A percentile compares a stretch with the other conserved stretches of the same genome.
phyloP scores from a whole-genome alignment of 2,329 filamentous ascomycete species.

The Gnomoniopsis sp. region DNA sequence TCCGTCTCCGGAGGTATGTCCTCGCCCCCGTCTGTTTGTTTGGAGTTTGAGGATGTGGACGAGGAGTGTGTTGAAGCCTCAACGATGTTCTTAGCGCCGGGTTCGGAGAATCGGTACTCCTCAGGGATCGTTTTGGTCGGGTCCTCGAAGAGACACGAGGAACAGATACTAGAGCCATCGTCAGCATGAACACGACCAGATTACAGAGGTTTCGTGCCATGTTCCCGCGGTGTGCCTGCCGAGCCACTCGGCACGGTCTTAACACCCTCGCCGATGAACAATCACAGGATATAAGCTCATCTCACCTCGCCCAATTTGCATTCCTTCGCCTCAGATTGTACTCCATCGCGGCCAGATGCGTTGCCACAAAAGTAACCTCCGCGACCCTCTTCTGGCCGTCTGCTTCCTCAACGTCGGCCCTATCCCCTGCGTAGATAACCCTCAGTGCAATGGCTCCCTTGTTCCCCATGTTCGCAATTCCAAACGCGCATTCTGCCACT shows the following conservation, averaged over 20 bases:
- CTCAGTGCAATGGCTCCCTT: constrained; percentile 87
- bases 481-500: constrained; percentile 80
- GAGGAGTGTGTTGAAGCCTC: constrained; percentile 9
- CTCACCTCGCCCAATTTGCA: constrained; percentile 78
- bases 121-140: constrained; percentile 11
- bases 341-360: constrained; percentile 88
- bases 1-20: constrained; percentile 21
- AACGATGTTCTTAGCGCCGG: constrained; percentile 13
- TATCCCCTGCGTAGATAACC: constrained; percentile 50
- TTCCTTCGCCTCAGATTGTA: constrained; percentile 72
- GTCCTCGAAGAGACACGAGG: constrained; percentile 17
- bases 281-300: constrained; percentile 25
- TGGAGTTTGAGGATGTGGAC: neutral
- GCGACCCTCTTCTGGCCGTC: constrained; percentile 38
- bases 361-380: constrained; percentile 79
- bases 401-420: constrained; percentile 25
- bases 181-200: neutral
- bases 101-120: constrained; percentile 3
- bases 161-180: constrained; percentile 1
- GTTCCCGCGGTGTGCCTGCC: neutral
- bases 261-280: constrained; percentile 4
- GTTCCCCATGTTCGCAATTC: constrained; percentile 85
- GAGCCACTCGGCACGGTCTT: neutral
- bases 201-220: neutral
- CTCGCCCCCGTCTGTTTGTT: constrained; percentile 16